These are phyloP conservation scores for Steccherinum ochraceum DNA, from an alignment of 768 basidiomycete genomes.

Conservation along the genomic window DNA sequence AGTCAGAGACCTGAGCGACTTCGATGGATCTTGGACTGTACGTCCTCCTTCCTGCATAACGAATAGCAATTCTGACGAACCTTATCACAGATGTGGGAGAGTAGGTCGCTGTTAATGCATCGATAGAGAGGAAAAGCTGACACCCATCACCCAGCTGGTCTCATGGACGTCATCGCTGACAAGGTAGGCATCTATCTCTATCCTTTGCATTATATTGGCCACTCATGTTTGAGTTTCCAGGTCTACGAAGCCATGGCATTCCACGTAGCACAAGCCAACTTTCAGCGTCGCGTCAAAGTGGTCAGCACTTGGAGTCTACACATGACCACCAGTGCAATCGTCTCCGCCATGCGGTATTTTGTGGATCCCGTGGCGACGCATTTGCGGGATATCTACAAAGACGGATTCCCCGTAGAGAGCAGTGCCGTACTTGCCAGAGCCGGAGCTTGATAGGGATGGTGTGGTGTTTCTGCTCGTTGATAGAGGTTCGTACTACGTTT, in stretches of 20 bases:
- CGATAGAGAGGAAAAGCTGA: neutral
- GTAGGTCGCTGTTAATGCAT: slow-evolving; percentile 36
- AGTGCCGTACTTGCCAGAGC: neutral
- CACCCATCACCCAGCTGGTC: slow-evolving; percentile 55
- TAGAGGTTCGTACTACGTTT: too few relatives aligned
- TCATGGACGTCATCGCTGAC: slow-evolving; percentile 84
- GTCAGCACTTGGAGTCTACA: slow-evolving; percentile 95
- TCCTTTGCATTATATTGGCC: too few relatives aligned
- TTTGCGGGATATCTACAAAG: slow-evolving; percentile 25
- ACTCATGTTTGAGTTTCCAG: too few relatives aligned
- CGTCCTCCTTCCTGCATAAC: too few relatives aligned
- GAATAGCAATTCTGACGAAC: too few relatives aligned
- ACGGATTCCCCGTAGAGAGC: slow-evolving; percentile 8
- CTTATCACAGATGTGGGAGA: slow-evolving; percentile 80
- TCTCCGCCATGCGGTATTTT: slow-evolving; percentile 69
- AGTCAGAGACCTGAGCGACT: slow-evolving; percentile 76
- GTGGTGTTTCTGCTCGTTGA: too few relatives aligned
- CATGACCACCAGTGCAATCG: slow-evolving; percentile 83
- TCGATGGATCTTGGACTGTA: slow-evolving; percentile 96
- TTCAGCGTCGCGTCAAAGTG: slow-evolving; percentile 82
- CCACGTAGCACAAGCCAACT: slow-evolving; percentile 88
- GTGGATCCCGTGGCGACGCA: slow-evolving; percentile 56
- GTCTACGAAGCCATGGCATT: slow-evolving; percentile 90
- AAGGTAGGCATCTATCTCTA: too few relatives aligned
- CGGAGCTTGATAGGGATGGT: neutral